These are phyloP conservation scores for Euphorbia peplus DNA, from an alignment of 345 rosid genomes.

Conservation along the genomic window DNA sequence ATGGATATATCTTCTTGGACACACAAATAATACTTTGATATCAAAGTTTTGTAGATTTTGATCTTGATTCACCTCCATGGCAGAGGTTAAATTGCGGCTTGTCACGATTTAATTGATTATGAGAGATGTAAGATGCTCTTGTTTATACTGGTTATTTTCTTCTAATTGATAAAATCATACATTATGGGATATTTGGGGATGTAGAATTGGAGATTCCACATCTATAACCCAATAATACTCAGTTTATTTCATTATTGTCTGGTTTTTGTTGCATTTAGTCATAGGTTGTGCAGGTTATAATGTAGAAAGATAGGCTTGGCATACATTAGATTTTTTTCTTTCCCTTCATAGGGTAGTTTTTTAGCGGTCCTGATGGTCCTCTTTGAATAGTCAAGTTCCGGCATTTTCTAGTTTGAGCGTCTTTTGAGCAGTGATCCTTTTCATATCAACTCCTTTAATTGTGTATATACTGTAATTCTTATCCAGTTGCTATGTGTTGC, in stretches of 20 bases:
- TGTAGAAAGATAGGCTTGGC: not conserved
- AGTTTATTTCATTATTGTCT: no score
- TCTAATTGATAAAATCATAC: not conserved
- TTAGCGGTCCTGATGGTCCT: not conserved
- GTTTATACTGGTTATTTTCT: not conserved
- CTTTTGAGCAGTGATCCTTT: not conserved
- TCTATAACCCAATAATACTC: not conserved
- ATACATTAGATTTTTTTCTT: no score
- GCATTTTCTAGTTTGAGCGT: not conserved
- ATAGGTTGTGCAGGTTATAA: no score
- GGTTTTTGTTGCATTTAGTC: not conserved
- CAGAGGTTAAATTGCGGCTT: constrained; percentile 32
- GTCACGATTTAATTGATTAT: constrained; percentile 18
- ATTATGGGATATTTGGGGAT: not conserved
- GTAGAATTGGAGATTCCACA: not conserved
- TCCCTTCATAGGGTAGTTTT: not conserved
- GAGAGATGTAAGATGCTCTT: constrained; percentile 18
- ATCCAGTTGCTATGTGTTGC: no score
- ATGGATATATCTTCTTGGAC: constrained; percentile 11
- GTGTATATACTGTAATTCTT: no score
- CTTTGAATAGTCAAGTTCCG: not conserved
- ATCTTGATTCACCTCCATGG: constrained; percentile 15
- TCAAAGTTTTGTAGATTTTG: constrained; percentile 35
- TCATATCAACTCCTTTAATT: not conserved
- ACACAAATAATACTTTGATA: constrained; percentile 27